Evolutionary conservation across 83 land plant genomes (phyloP).

Genomic region (Larix sibirica): DNA sequence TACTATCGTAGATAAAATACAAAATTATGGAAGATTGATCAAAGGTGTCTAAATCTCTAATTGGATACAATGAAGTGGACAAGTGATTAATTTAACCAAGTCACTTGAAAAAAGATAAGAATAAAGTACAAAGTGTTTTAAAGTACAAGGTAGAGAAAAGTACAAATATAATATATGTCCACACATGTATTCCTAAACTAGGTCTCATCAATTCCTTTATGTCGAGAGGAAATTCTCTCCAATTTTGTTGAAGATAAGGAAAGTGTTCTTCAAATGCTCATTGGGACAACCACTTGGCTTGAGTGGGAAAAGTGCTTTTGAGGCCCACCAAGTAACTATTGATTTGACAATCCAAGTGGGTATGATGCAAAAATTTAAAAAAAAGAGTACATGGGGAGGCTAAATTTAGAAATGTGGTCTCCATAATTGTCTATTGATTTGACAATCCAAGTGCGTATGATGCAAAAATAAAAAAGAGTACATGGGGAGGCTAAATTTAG

Average conservation of each 20-base stretch:
- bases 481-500: background rate
- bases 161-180: too few species aligned
- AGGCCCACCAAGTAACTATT: background rate
- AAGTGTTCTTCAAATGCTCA: background rate
- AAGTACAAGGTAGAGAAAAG: too few species aligned
- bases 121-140: too few species aligned
- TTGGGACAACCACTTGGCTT: background rate
- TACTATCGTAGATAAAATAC: too few species aligned
- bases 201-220: background rate
- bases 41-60: too few species aligned
- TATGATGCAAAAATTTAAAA: background rate
- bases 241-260: background rate
- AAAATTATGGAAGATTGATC: too few species aligned
- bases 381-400: too few species aligned
- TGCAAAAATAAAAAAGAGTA: background rate
- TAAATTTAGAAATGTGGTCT: background rate
- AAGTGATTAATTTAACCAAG: too few species aligned
- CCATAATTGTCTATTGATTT: background rate
- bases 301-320: background rate
- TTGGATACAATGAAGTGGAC: too few species aligned
- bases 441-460: background rate
- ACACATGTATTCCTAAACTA: too few species aligned
- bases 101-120: too few species aligned
- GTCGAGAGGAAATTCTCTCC: background rate
- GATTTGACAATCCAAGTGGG: background rate